These are phyloP conservation scores for Porcisia hertigi DNA, from an alignment of 208 protist species.

Conservation along the genomic window DNA sequence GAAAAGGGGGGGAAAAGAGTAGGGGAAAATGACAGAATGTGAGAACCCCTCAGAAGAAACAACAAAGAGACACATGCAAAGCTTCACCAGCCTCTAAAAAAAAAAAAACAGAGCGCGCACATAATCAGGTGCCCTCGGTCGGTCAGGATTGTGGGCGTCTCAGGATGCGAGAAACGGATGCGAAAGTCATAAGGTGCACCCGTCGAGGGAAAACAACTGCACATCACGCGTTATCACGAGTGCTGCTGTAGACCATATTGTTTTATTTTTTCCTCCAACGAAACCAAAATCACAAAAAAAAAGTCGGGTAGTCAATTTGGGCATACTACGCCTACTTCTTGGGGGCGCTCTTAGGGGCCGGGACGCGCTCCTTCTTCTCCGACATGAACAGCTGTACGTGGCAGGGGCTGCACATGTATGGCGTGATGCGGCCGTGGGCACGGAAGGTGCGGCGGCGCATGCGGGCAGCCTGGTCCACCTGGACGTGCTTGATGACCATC, in stretches of 20 bases:
- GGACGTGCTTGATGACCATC: conserved; percentile 93
- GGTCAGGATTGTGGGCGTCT: background rate
- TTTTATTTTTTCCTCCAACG: conserved; percentile 9
- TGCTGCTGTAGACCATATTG: background rate
- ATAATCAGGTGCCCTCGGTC: background rate
- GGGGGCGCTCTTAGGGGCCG: conserved; percentile 73
- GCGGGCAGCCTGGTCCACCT: conserved; percentile 90
- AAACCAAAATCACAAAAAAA: conserved; percentile 40
- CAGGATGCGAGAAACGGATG: too few species aligned
- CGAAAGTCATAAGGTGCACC: background rate
- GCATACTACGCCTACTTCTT: conserved; percentile 64
- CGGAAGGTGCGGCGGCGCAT: conserved; percentile 95
- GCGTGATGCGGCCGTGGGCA: conserved; percentile 94
- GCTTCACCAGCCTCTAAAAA: background rate
- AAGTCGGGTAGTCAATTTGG: conserved; percentile 5
- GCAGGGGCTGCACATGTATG: conserved; percentile 94
- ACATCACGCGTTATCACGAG: background rate
- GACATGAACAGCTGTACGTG: conserved; percentile 92
- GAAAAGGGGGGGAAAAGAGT: background rate
- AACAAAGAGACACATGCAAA: background rate
- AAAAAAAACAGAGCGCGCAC: background rate
- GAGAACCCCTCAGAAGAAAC: too few species aligned
- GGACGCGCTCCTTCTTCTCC: conserved; percentile 83
- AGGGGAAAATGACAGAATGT: background rate
- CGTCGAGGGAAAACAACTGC: background rate